Evolutionary conservation across 1,284 basidiomycete species (phyloP).

Genomic region (Ustilago hordei): DNA sequence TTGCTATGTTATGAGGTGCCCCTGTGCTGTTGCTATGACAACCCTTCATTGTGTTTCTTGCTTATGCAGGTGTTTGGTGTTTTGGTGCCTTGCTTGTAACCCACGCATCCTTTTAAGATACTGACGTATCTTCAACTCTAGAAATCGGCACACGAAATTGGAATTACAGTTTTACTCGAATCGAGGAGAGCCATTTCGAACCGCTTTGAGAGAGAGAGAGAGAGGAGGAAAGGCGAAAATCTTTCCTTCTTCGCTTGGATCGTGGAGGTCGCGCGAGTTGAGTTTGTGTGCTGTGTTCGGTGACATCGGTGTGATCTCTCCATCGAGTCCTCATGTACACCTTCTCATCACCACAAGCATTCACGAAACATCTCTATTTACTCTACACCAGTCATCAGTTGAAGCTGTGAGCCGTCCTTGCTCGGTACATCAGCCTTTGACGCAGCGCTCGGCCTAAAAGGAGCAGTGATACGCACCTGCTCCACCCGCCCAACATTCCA

Average conservation of each 20-base stretch:
- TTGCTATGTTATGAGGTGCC: no score
- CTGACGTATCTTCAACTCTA: no score
- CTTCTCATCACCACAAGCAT: background rate
- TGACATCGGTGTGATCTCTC: background rate
- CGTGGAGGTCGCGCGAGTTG: conserved; percentile 17
- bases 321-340: background rate
- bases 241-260: background rate
- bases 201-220: background rate
- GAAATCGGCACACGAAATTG: conserved; percentile 11
- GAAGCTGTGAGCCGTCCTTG: conserved; percentile 28
- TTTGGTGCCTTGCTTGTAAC: no score
- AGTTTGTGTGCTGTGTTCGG: background rate
- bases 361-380: background rate
- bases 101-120: no score
- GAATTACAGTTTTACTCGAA: conserved; percentile 11
- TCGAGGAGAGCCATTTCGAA: conserved; percentile 1
- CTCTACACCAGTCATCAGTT: conserved; percentile 12
- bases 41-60: no score
- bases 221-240: background rate
- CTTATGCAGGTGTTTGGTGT: no score
- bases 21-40: no score
- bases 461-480: conserved; percentile 44
- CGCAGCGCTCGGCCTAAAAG: conserved; percentile 22
- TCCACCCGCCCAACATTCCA: conserved; percentile 53
- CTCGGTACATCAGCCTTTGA: conserved; percentile 39